These are phyloP conservation scores for Plasmodium sp. DNA, from an alignment of 169 alveolate genomes.

Conservation along the genomic window DNA sequence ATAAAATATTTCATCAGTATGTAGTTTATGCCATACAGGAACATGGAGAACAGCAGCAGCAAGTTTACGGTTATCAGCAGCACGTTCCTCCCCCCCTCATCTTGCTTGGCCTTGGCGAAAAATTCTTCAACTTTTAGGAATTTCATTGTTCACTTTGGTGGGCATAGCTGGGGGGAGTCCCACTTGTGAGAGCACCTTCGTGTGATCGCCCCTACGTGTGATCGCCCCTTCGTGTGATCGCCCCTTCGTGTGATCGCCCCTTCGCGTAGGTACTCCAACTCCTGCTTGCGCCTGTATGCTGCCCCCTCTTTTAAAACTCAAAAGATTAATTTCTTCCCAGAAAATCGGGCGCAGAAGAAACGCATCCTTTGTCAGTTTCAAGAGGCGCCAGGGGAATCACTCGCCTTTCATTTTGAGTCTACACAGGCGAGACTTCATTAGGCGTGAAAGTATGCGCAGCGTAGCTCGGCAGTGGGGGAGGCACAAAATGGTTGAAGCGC, in stretches of 20 bases:
- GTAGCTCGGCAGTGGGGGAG: background rate
- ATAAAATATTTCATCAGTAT: conserved; percentile 64
- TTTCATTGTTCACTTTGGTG: conserved; percentile 10
- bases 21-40: conserved; percentile 68
- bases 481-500: background rate
- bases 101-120: background rate
- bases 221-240: background rate
- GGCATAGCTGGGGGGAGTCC: background rate
- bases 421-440: background rate
- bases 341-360: background rate
- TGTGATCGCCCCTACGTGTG: background rate
- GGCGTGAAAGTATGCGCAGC: background rate
- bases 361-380: background rate
- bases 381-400: background rate
- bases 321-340: background rate
- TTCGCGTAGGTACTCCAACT: background rate
- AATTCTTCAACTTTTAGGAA: background rate
- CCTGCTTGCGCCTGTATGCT: background rate
- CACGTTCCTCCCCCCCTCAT: background rate
- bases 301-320: background rate
- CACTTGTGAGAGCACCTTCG: no score
- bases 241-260: background rate
- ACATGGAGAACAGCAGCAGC: conserved; percentile 46
- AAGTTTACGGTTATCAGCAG: conserved; percentile 12
- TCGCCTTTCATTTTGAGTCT: background rate